Conservation (phyloP, 2,329 filamentous ascomycete genomes). For the Arthrobotrys musiformis region DNA sequence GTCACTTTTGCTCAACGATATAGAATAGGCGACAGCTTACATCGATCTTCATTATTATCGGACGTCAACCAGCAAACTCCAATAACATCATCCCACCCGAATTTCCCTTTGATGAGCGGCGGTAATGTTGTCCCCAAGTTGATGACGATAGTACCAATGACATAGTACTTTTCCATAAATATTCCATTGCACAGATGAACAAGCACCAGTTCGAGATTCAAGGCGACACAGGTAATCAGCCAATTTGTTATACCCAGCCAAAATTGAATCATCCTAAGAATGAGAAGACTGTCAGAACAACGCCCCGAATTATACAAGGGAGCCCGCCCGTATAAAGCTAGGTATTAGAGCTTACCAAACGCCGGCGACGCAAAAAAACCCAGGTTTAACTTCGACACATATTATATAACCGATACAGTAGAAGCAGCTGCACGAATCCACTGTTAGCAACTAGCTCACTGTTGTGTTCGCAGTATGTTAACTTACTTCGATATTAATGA, state of each 20-base stretch:
- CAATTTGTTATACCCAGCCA: constrained; percentile 60
- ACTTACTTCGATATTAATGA: constrained; percentile 58
- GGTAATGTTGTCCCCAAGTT: constrained; percentile 57
- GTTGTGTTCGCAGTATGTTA: background rate
- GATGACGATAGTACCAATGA: constrained; percentile 55
- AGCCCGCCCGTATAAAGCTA: background rate
- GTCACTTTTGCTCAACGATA: too few relatives aligned
- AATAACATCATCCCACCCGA: constrained; percentile 58
- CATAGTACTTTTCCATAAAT: constrained; percentile 57
- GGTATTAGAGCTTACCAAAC: constrained; percentile 34
- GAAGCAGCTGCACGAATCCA: constrained; percentile 44
- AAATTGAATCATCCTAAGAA: constrained; percentile 57
- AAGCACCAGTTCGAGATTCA: constrained; percentile 58
- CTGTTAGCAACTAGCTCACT: background rate
- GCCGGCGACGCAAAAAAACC: constrained; percentile 52
- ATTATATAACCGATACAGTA: constrained; percentile 58
- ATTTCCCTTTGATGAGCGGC: constrained; percentile 58
- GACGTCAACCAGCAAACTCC: constrained; percentile 58
- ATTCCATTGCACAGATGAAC: constrained; percentile 57
- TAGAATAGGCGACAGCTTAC: constrained; percentile 19
- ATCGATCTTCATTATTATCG: constrained; percentile 43
- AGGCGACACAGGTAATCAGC: constrained; percentile 57
- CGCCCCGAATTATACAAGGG: background rate
- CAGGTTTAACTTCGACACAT: constrained; percentile 57
- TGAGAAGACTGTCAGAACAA: background rate